Evolutionary conservation across 176 grass and related monocot genomes (phyloP).

Genomic region (Leersia perrieri): DNA sequence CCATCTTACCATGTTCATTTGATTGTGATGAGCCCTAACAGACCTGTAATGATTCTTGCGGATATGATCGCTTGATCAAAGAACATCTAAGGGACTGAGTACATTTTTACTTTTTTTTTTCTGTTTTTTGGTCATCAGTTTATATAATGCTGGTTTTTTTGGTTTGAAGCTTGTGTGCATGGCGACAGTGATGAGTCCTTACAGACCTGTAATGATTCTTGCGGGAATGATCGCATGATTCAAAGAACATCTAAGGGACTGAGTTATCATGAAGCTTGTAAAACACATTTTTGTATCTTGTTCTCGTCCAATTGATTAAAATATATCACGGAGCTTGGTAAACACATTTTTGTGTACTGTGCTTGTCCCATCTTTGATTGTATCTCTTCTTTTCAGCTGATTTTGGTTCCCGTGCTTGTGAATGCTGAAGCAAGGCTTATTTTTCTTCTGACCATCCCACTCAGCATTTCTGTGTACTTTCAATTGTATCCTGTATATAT

Average conservation of each 20-base stretch:
- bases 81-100: not conserved
- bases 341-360: not conserved
- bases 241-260: slow-evolving; percentile 64
- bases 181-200: slow-evolving; percentile 43
- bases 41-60: not conserved
- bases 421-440: not conserved
- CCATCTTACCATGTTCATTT: not conserved
- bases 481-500: not conserved
- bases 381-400: too few species aligned
- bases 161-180: not conserved
- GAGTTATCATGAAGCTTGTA: not conserved
- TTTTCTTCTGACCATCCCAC: not conserved
- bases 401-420: not conserved
- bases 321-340: not conserved
- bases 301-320: not conserved
- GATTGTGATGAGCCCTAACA: not conserved
- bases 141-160: not conserved
- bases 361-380: not conserved
- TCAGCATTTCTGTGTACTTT: not conserved
- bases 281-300: not conserved
- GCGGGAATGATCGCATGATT: slow-evolving; percentile 53
- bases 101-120: too few species aligned
- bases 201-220: slow-evolving; percentile 88
- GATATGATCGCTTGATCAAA: not conserved
- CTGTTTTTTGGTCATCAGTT: not conserved